Percentiles rank a stretch among this genome's conserved stretches.
These are phyloP conservation scores for Mercurialis annua DNA, from an alignment of 345 rosid species.

Conservation along the genomic window DNA sequence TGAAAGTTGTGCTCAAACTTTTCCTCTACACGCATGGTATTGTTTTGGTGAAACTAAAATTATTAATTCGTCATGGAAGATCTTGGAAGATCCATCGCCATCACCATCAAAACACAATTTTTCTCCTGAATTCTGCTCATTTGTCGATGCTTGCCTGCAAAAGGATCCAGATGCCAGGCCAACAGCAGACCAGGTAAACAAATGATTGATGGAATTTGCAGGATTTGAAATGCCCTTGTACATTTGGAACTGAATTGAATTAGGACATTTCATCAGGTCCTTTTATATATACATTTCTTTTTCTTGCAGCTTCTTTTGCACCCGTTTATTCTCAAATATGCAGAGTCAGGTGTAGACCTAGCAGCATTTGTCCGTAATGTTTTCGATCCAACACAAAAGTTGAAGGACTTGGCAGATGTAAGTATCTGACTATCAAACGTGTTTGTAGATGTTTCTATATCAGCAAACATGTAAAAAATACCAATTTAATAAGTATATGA, in stretches of 20 bases:
- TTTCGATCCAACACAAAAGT: slow-evolving; percentile 78
- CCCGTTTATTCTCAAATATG: slow-evolving; percentile 75
- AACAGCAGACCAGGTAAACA: slow-evolving; percentile 81
- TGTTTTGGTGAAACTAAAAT: not conserved
- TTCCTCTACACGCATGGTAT: not conserved
- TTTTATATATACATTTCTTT: slow-evolving; percentile 11
- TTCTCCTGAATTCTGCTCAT: slow-evolving; percentile 87
- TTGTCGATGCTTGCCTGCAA: slow-evolving; percentile 79
- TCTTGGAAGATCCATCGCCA: slow-evolving; percentile 95
- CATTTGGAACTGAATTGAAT: not conserved
- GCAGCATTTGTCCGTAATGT: slow-evolving; percentile 70
- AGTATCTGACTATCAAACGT: slow-evolving; percentile 28
- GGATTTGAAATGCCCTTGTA: not conserved
- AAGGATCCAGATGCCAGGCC: slow-evolving; percentile 84
- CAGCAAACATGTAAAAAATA: not conserved
- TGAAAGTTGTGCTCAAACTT: slow-evolving; percentile 2
- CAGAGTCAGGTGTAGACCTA: slow-evolving; percentile 53
- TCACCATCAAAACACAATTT: slow-evolving; percentile 61
- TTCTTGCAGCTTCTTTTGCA: slow-evolving; percentile 77
- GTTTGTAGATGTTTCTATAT: not conserved
- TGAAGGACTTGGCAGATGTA: slow-evolving; percentile 97
- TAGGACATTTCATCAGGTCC: slow-evolving; percentile 7
- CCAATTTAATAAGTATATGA: too few species aligned
- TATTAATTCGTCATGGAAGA: slow-evolving; percentile 39
- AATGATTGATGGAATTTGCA: not conserved